Evolutionary conservation across 148 eudicot genomes (phyloP), one percentile per base, ranked within the genome.

Genomic region (Fagopyrum homotropicum): DNA sequence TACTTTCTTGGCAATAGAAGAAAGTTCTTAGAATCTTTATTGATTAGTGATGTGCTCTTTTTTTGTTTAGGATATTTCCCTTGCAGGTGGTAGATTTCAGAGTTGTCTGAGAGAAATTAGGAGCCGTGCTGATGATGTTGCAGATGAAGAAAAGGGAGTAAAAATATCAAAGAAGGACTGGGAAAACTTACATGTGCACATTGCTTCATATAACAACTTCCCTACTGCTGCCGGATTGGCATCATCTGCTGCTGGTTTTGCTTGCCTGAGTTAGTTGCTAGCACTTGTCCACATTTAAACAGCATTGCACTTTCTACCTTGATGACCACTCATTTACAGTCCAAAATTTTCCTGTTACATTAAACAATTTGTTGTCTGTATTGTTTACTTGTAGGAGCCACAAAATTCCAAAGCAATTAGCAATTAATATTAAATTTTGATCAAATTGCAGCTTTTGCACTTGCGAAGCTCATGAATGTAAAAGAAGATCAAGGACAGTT

Each of bases 211-310:
- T 79, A 94, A 94, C 81, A 94, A 94, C 78, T 94, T 94, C 77
- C 98, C 98, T 35, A 94, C 98, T 83, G 98, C 98, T 83, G 97
- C 98, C 78, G 98, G 98, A 73, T 84, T 94, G 80, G 98, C 97
- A 73, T 94, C 98, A 79, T 94, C 98, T n/a, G 98, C 98, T 80
- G 93, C 98, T 75, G 98, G 98, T 72, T 88, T 94, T 19, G 98
- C 98, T 64, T 94, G 98, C 87, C 96, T 94, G 63, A 97, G 98
- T 94, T 90, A 78, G 57, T 30, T 59, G 40, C 54, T 6, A 43
- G 72, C 46, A 19, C 17, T 61, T 17, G 2, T 59, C 19, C 64
- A 6, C 64, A 59, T 7, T 59, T 19, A 7, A 22, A 22, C 64
- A 59, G 12, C 9, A 7, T 59, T 22, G 35, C 22, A 15, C 26